A percentile compares a stretch with the other conserved stretches of the same genome.
phyloP scores from a whole-genome alignment of 805 yeast species.

The Cyberlindnera xylosilytica region DNA sequence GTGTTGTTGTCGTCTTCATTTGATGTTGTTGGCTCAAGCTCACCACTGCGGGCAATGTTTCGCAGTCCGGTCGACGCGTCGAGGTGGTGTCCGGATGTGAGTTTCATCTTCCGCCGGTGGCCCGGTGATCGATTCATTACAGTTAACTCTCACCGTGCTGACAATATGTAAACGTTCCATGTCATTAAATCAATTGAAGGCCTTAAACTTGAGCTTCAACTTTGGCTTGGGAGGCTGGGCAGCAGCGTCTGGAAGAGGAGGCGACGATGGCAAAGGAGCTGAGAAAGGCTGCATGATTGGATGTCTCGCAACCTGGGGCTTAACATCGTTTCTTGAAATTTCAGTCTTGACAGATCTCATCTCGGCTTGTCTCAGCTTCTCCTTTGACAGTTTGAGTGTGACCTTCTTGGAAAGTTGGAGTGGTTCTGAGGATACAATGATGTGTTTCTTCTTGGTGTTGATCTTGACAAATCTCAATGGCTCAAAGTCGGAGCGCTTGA shows the following conservation, averaged over 20 bases:
- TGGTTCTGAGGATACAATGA: slow-evolving; percentile 42
- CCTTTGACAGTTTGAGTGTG: slow-evolving; percentile 7
- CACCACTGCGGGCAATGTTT: too few species aligned
- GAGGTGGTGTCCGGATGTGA: neutral
- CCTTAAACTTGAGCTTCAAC: slow-evolving; percentile 17
- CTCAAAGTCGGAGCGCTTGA: slow-evolving; percentile 20
- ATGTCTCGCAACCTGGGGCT: neutral
- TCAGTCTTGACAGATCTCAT: neutral
- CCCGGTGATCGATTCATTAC: too few species aligned
- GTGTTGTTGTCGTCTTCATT: neutral
- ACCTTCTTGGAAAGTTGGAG: slow-evolving; percentile 25
- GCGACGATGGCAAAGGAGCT: neutral
- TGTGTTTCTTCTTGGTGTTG: slow-evolving; percentile 31
- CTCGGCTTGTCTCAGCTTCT: slow-evolving; percentile 2
- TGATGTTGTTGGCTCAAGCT: too few species aligned
- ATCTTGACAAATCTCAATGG: slow-evolving; percentile 44
- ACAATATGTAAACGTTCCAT: too few species aligned
- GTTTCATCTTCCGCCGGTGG: too few species aligned
- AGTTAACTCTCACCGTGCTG: too few species aligned
- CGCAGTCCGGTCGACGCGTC: too few species aligned
- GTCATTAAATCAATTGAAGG: neutral
- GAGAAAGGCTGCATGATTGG: neutral
- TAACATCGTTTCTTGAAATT: neutral
- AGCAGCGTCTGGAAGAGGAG: neutral
- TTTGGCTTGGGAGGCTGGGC: slow-evolving; percentile 12